phyloP scores from a whole-genome alignment of 345 rosid genomes.

The Sapria himalayana region DNA sequence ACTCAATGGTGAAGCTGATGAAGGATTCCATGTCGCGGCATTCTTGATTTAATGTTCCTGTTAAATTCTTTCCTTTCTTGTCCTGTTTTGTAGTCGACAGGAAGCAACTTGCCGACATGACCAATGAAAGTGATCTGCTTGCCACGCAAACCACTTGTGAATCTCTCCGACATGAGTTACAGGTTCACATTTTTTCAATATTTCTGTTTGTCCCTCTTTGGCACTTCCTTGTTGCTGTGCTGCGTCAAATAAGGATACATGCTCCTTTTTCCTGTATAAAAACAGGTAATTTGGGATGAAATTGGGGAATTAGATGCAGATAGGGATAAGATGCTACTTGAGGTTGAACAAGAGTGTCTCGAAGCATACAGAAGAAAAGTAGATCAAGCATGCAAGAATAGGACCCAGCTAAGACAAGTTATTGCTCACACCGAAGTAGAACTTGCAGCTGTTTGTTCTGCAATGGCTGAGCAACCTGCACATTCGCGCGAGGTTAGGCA shows the following conservation, averaged over 20 bases:
- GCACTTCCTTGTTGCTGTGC: slow-evolving; percentile 1
- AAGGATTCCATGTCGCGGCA: too few relatives aligned
- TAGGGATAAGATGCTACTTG: slow-evolving; percentile 70
- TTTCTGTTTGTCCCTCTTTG: slow-evolving; percentile 1
- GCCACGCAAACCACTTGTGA: slow-evolving; percentile 63
- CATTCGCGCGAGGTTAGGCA: slow-evolving; percentile 86
- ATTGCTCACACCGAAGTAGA: slow-evolving; percentile 86
- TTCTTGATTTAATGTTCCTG: too few relatives aligned
- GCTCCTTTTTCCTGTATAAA: slow-evolving; percentile 2
- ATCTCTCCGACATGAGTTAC: slow-evolving; percentile 61
- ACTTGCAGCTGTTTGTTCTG: slow-evolving; percentile 69
- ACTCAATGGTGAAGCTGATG: too few relatives aligned
- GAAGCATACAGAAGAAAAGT: slow-evolving; percentile 90
- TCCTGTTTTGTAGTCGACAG: slow-evolving; percentile 11
- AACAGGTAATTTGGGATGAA: slow-evolving; percentile 89
- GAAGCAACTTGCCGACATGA: slow-evolving; percentile 21
- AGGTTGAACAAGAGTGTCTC: slow-evolving; percentile 85
- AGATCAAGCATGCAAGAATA: slow-evolving; percentile 55
- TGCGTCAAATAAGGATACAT: not conserved
- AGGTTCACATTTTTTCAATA: slow-evolving; percentile 26
- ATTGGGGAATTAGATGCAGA: slow-evolving; percentile 74
- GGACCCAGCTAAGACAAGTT: slow-evolving; percentile 68
- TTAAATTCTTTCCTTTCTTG: too few relatives aligned
- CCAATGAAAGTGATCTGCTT: slow-evolving; percentile 26
- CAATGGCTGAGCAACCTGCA: slow-evolving; percentile 81